A percentile compares a stretch with the other conserved stretches of the same genome.
Evolutionary conservation across 371 early-diverging fungal species (phyloP).

Genomic region (Mucor plumbeus): DNA sequence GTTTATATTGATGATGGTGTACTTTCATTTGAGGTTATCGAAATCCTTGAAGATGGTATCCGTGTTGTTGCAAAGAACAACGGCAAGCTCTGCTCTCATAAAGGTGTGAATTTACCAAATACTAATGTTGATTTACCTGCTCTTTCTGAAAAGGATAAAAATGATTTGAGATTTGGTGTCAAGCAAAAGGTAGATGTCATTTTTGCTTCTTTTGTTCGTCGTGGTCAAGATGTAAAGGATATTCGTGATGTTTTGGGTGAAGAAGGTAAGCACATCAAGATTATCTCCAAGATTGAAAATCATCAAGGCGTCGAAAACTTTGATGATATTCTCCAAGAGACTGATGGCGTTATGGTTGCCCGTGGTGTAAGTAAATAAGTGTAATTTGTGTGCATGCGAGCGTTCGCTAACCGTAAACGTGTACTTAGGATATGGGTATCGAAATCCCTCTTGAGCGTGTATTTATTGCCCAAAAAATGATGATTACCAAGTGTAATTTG

Average conservation of each 20-base stretch:
- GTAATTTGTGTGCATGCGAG: not conserved
- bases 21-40: constrained; percentile 81
- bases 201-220: constrained; percentile 97
- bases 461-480: constrained; percentile 96
- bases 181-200: constrained; percentile 94
- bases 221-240: constrained; percentile 85
- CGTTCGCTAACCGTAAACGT: not conserved
- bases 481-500: constrained; percentile 92
- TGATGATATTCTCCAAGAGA: constrained; percentile 92
- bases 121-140: constrained; percentile 90
- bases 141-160: constrained; percentile 93
- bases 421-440: constrained; percentile 87
- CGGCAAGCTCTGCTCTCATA: constrained; percentile 78
- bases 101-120: constrained; percentile 92
- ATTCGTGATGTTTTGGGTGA: constrained; percentile 83
- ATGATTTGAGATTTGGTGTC: constrained; percentile 91
- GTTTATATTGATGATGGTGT: constrained; percentile 92
- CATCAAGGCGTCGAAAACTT: constrained; percentile 96
- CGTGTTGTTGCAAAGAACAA: constrained; percentile 79
- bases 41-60: constrained; percentile 59
- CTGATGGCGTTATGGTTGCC: constrained; percentile 99
- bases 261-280: constrained; percentile 85
- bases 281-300: constrained; percentile 96
- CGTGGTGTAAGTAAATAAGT: constrained; percentile 71
- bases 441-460: constrained; percentile 95